Evolutionary conservation across 192 early-diverging fungal species (phyloP).

Genomic region (Coemansia sp.): DNA sequence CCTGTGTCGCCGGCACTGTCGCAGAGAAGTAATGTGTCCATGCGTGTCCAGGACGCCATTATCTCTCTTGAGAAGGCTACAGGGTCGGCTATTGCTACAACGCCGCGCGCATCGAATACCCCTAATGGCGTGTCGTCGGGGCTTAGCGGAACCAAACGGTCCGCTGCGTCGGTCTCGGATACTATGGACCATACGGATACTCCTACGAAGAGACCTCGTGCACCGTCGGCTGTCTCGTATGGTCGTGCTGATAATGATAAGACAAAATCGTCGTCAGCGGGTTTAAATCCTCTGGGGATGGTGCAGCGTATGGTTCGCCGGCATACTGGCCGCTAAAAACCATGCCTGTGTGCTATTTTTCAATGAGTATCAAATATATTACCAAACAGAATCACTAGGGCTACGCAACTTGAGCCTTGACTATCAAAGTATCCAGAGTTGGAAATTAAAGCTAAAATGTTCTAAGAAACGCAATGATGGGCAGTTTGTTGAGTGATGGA

Average conservation of each 20-base stretch:
- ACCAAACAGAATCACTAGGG: no score
- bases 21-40: constrained; percentile 34
- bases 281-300: constrained; percentile 17
- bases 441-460: no score
- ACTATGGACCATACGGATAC: constrained; percentile 17
- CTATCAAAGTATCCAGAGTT: no score
- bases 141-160: constrained; percentile 25
- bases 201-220: constrained; percentile 39
- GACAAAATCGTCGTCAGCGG: neutral
- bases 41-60: constrained; percentile 38
- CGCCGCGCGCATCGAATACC: neutral
- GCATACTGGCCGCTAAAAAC: constrained; percentile 18
- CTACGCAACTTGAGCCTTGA: no score
- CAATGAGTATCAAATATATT: no score
- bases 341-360: no score
- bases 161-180: constrained; percentile 6
- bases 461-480: no score
- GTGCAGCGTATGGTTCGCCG: constrained; percentile 25
- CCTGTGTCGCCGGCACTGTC: constrained; percentile 44
- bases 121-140: neutral
- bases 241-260: neutral
- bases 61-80: constrained; percentile 27
- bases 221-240: constrained; percentile 14
- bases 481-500: no score
- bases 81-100: neutral